Base-by-base conservation (phyloP, 306 rosid genomes). In the Pachyrhizus erosus region DNA sequence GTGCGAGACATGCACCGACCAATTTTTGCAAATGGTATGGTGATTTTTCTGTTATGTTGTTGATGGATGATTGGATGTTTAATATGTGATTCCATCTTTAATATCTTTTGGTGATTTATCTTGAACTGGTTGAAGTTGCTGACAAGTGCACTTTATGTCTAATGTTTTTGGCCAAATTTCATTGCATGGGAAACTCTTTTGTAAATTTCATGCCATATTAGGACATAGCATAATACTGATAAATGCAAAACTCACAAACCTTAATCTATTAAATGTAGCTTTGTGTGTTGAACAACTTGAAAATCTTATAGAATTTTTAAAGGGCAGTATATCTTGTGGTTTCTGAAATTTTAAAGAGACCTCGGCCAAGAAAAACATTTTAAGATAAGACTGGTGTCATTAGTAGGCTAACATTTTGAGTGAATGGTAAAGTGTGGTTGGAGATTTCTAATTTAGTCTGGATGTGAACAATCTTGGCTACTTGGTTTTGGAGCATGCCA, bases 21-120 rank as follows among this genome's bases (percentile, higher is more conserved):
- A 37, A 89, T 93, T 84, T 95, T 93, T 84, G 98, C 98, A 80
- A 93, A 91, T 74, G 98, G 98, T 95, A 64, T 57, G 91, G 70
- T 78, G 69, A 58, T 77, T 80, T 80, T 65, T 84, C 73, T 79
- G 48, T 73, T 58, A 45, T 24, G 43, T 84, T 82, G 37, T 85
- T 9, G 37, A 40, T 73, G 69, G 61, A 29, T 83, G 49, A 75
- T 64, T 73, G 69, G 61, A 29, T 83, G 49, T 78, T 64, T 62
- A 51, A 81, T 27, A 12, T 76, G 45, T 78, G 75, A 72, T 84
- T 64, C 70, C 68, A 76, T 64, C 66, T 71, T 33, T 70, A 78
- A 80, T 33, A 42, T 67, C 40, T 34, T 43, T 49, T 83, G 75
- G 12, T 15, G 62, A 67, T 61, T 73, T 81, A 73, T 80, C 67